Evolutionary conservation across 495 filamentous ascomycete species (phyloP).

Genomic region (Trichoderma asperelloides): DNA sequence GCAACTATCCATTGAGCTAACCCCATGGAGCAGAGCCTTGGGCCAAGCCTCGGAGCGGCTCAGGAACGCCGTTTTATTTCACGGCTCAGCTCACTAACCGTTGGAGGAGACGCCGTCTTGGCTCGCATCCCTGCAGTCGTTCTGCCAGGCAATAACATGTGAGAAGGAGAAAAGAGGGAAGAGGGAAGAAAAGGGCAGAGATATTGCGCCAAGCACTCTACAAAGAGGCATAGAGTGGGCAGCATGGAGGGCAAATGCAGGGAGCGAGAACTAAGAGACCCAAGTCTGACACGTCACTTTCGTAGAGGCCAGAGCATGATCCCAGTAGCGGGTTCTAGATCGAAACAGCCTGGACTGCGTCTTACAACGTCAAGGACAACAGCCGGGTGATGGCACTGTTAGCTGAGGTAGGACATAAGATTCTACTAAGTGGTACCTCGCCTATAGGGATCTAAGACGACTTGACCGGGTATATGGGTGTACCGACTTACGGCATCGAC

Average conservation of each 20-base stretch:
- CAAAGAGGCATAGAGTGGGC: neutral
- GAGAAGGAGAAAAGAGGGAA: neutral
- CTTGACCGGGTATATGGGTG: too few relatives aligned
- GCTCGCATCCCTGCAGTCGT: neutral
- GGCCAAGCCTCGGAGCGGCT: neutral
- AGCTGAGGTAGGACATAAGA: too few relatives aligned
- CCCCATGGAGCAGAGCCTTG: neutral
- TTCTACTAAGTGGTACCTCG: too few relatives aligned
- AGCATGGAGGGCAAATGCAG: neutral
- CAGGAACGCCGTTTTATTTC: neutral
- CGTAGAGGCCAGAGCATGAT: too few relatives aligned
- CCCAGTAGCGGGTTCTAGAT: too few relatives aligned
- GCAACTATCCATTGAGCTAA: neutral
- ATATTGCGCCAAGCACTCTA: too few relatives aligned
- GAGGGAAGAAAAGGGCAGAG: neutral
- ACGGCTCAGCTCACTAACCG: neutral
- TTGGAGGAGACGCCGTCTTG: neutral
- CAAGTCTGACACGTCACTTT: neutral
- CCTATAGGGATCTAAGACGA: too few relatives aligned
- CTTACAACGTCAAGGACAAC: too few relatives aligned
- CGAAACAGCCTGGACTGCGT: too few relatives aligned
- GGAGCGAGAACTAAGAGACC: neutral
- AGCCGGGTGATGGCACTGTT: too few relatives aligned
- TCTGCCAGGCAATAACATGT: neutral
- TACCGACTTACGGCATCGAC: too few relatives aligned